Conservation (phyloP, 495 filamentous ascomycete genomes). For the Immersiella caudata region DNA sequence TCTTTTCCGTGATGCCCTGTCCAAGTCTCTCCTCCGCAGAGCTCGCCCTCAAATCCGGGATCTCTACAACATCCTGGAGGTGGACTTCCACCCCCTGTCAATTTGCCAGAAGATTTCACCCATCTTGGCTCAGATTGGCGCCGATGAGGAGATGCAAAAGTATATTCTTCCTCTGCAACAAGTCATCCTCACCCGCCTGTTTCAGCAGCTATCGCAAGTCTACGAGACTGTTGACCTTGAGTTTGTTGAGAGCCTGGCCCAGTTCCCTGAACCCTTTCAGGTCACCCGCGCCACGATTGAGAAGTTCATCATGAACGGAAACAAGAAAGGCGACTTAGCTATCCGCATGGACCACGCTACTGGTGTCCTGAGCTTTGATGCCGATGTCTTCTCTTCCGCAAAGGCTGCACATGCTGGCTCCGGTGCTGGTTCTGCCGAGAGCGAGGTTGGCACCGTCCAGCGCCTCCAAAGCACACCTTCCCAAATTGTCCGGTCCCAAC, state of each 20-base stretch:
- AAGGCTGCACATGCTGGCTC: slow-evolving; percentile 90
- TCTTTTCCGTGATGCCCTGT: slow-evolving; percentile 92
- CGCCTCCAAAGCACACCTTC: slow-evolving; percentile 95
- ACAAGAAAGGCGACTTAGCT: slow-evolving; percentile 97
- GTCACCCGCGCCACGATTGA: slow-evolving; percentile 89
- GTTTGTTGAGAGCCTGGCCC: slow-evolving; percentile 90
- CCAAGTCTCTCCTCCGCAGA: slow-evolving; percentile 89
- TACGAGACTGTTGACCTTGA: slow-evolving; percentile 96
- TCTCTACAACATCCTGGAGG: slow-evolving; percentile 96
- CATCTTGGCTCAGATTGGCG: slow-evolving; percentile 90
- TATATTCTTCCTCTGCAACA: slow-evolving; percentile 94
- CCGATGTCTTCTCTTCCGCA: slow-evolving; percentile 95
- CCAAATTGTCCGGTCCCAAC: slow-evolving; percentile 94
- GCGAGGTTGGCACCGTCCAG: slow-evolving; percentile 82
- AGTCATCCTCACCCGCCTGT: slow-evolving; percentile 95
- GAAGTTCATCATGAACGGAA: slow-evolving; percentile 99
- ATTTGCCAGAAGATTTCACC: slow-evolving; percentile 99
- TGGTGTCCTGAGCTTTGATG: slow-evolving; percentile 93
- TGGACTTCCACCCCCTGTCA: slow-evolving; percentile 97
- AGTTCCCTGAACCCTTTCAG: slow-evolving; percentile 97
- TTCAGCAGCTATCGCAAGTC: slow-evolving; percentile 98
- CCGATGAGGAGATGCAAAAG: slow-evolving; percentile 94
- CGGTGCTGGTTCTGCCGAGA: slow-evolving; percentile 84
- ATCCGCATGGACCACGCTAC: slow-evolving; percentile 96
- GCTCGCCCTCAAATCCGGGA: slow-evolving; percentile 92